These are phyloP conservation scores for Nakazawaea ishiwadae DNA, from an alignment of 805 yeast species.

Conservation along the genomic window DNA sequence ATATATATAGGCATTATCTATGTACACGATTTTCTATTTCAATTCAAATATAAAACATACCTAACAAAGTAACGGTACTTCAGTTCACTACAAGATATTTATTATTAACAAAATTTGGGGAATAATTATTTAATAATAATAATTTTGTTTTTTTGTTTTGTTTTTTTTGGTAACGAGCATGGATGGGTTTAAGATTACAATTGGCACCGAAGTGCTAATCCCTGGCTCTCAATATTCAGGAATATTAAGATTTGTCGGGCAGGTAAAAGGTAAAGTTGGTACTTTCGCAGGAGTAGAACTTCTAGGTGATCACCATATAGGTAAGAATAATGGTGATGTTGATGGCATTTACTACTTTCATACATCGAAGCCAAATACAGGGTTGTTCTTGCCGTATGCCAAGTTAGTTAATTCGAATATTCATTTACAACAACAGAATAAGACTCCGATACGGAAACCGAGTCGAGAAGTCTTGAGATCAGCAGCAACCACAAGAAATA, in stretches of 20 bases:
- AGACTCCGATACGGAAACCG: too few relatives aligned
- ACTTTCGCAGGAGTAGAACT: constrained; percentile 86
- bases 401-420: constrained; percentile 25
- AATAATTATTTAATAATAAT: too few relatives aligned
- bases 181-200: constrained; percentile 1
- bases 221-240: constrained; percentile 66
- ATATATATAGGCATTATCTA: too few relatives aligned
- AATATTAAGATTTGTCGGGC: constrained; percentile 64
- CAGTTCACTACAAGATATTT: too few relatives aligned
- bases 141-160: too few relatives aligned
- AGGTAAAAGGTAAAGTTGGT: constrained; percentile 68
- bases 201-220: constrained; percentile 23
- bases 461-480: too few relatives aligned
- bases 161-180: too few relatives aligned
- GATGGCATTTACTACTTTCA: constrained; percentile 67
- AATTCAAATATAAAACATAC: too few relatives aligned
- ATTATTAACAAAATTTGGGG: too few relatives aligned
- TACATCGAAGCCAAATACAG: constrained; percentile 60
- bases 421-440: constrained; percentile 9
- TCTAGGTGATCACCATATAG: constrained; percentile 61
- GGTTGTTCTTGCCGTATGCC: constrained; percentile 66
- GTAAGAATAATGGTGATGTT: constrained; percentile 84
- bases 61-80: too few relatives aligned
- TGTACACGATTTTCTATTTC: too few relatives aligned
- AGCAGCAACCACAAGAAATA: too few relatives aligned